Evolutionary conservation across 495 filamentous ascomycete genomes (phyloP).

Genomic region (Friedmanniomyces simplex): DNA sequence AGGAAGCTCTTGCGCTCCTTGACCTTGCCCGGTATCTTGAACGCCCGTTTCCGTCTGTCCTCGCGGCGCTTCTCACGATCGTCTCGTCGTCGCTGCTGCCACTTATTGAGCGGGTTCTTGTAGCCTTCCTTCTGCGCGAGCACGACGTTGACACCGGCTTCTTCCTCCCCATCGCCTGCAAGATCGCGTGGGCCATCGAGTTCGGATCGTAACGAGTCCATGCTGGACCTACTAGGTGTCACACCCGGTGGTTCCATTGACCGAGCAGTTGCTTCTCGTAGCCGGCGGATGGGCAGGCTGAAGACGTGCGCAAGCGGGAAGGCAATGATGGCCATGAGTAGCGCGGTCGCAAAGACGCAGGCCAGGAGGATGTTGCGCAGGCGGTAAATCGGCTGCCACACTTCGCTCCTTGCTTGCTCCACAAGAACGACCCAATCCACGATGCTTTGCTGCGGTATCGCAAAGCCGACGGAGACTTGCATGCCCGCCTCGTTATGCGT

Average conservation of each 20-base stretch:
- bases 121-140: constrained; percentile 39
- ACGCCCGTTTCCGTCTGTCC: constrained; percentile 43
- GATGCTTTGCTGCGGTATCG: constrained; percentile 50
- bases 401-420: constrained; percentile 63
- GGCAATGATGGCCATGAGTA: constrained; percentile 24
- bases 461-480: constrained; percentile 60
- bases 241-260: constrained; percentile 57
- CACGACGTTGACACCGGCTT: constrained; percentile 28
- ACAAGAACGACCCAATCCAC: constrained; percentile 74
- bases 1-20: constrained; percentile 62
- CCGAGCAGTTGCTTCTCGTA: constrained; percentile 68
- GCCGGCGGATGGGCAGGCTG: constrained; percentile 65
- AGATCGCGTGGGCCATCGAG: neutral
- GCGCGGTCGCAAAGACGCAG: constrained; percentile 75
- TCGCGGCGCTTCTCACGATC: constrained; percentile 27
- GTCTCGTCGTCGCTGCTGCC: constrained; percentile 29
- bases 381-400: constrained; percentile 60
- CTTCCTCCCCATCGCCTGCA: constrained; percentile 1
- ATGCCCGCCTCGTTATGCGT: constrained; percentile 57
- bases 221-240: constrained; percentile 34
- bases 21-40: constrained; percentile 77
- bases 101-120: constrained; percentile 26
- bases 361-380: constrained; percentile 68
- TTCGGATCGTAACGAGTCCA: constrained; percentile 25
- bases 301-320: constrained; percentile 64